Evolutionary conservation across 768 basidiomycete species (phyloP).

Genomic region (Clavulina sp.): DNA sequence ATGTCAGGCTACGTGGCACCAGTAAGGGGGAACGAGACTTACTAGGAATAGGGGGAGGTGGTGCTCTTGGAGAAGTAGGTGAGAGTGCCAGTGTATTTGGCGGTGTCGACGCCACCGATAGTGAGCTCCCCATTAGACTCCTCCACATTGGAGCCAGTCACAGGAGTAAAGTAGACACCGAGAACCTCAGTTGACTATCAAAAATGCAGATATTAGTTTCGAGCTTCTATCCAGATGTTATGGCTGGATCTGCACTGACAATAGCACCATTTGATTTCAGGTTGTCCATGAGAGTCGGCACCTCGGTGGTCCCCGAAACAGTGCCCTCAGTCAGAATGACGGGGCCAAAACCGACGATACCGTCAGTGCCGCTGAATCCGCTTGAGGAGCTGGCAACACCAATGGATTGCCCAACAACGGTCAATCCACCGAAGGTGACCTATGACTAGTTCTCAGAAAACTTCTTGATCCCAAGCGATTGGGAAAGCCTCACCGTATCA

Average conservation of each 20-base stretch:
- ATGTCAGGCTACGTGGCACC: not conserved
- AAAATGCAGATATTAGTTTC: too few species aligned
- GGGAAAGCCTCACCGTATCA: not conserved
- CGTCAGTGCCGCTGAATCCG: not conserved
- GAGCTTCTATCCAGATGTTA: too few species aligned
- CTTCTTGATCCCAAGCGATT: not conserved
- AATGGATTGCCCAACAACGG: not conserved
- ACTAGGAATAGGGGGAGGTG: not conserved
- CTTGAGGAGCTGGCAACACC: not conserved
- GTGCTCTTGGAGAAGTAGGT: not conserved
- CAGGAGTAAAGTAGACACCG: not conserved
- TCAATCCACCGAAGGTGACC: not conserved
- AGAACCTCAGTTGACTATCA: not conserved
- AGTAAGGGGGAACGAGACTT: too few species aligned
- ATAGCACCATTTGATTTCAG: not conserved
- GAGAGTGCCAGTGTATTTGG: constrained; percentile 1
- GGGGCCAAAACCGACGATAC: not conserved
- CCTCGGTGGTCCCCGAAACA: not conserved
- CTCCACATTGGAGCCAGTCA: not conserved
- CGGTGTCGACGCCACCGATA: not conserved
- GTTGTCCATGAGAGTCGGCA: not conserved
- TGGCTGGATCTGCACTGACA: not conserved
- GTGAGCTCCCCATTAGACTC: not conserved
- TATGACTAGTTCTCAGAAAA: not conserved
- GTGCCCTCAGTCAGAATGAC: not conserved